Conservation (phyloP, 2,329 filamentous ascomycete species). For the Calonectria pteridis region DNA sequence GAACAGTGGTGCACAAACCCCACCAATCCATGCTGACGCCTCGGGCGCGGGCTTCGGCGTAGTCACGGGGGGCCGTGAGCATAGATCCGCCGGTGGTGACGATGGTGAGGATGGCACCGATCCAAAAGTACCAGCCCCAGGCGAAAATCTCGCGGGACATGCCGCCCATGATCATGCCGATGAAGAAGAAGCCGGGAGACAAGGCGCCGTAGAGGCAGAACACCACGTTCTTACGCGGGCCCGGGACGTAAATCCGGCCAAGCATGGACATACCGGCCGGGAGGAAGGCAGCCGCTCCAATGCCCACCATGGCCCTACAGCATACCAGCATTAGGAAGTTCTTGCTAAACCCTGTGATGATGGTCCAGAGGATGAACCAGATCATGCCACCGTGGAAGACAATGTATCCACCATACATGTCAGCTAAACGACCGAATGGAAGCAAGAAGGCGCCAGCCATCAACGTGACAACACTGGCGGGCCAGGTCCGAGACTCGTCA, state of each 20-base stretch:
- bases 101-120: conserved; percentile 61
- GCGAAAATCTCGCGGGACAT: conserved; percentile 68
- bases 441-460: conserved; percentile 69
- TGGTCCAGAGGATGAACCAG: conserved; percentile 74
- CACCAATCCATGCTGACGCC: conserved; percentile 70
- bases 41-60: conserved; percentile 45
- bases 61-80: conserved; percentile 53
- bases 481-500: conserved; percentile 71
- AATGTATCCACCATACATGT: conserved; percentile 70
- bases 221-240: conserved; percentile 76
- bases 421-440: conserved; percentile 68
- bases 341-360: conserved; percentile 74
- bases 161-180: conserved; percentile 75
- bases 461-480: conserved; percentile 69
- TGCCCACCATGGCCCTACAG: conserved; percentile 75
- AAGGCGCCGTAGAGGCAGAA: conserved; percentile 69
- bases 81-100: conserved; percentile 63
- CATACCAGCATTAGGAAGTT: conserved; percentile 76
- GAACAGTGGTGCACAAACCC: conserved; percentile 65
- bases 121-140: conserved; percentile 79
- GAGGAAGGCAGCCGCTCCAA: conserved; percentile 76
- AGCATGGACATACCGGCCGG: conserved; percentile 77
- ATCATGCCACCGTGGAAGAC: conserved; percentile 67
- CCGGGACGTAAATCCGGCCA: conserved; percentile 74
- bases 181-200: conserved; percentile 67